Evolutionary conservation across 306 rosid species (phyloP), one percentile per base, ranked within the genome.

Genomic region (Cicer bijugum): DNA sequence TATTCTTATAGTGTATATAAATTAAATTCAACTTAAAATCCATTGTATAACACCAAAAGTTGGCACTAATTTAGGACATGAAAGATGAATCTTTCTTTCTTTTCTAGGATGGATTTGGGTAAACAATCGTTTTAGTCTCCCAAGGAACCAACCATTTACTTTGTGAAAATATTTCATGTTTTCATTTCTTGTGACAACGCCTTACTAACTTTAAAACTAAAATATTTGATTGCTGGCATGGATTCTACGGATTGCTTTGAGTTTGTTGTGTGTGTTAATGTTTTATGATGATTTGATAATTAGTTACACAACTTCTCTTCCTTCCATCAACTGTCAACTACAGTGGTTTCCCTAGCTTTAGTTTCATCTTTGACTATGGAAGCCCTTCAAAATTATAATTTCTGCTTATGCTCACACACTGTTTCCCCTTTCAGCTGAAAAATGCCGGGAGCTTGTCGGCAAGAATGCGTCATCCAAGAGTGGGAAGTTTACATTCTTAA

Each of bases 371-470:
- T 78, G 45, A 45, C 40, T 52, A 42, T 71, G 57, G 40, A 61
- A 63, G 52, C 45, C 61, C 12, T 52, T 55, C 53, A 64, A 38
- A 62, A 15, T 6, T 68, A 11, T 9, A 43, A 35, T 48, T 14
- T 65, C 15, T 28, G 59, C 19, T 53, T 46, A 74, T 74, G 67
- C 73, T 81, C 61, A 76, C 16, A 28, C 19, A 40, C 7, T 45
- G 10, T 70, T 77, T 58, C 51, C 43, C 20, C 51, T 69, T 73
- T 17, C 77, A 95, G 99, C 97, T 84, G 90, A 91, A 80, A 91
- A 91, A 90, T 88, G 97, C 80, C 88, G 96, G 81, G 86, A 88
- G 69, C 75, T 91, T 62, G 96, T 91, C 35, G 93, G 96, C 47
- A 96, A 95, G 83, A 86, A 88, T 35, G 84, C 73, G 11, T 82